A percentile compares a stretch with the other conserved stretches of the same genome.
Evolutionary conservation across 2,329 filamentous ascomycete species (phyloP).

Genomic region (Diplodia sapinea): DNA sequence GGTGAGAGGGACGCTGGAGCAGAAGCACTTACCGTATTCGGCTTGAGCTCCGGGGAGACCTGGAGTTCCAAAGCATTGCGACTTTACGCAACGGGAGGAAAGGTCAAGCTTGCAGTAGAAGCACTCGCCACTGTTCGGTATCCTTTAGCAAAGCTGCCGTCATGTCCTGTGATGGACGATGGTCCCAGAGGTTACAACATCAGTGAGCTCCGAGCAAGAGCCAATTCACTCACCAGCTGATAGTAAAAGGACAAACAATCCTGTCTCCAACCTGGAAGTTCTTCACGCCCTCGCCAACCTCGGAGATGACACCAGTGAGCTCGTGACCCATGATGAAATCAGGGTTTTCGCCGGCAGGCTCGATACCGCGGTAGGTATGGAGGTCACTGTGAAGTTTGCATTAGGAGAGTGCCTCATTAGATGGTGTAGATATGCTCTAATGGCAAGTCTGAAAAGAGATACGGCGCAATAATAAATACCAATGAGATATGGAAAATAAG

Average conservation of each 20-base stretch:
- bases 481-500: background rate
- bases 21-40: slow-evolving; percentile 62
- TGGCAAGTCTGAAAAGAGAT: background rate
- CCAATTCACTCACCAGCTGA: slow-evolving; percentile 19
- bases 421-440: background rate
- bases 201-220: background rate
- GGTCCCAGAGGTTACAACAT: background rate
- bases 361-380: slow-evolving; percentile 83
- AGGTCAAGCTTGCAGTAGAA: slow-evolving; percentile 83
- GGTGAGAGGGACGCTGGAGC: background rate
- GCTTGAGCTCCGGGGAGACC: slow-evolving; percentile 79
- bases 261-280: slow-evolving; percentile 75
- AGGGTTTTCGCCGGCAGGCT: slow-evolving; percentile 61
- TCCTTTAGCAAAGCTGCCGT: slow-evolving; percentile 22
- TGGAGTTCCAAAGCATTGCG: slow-evolving; percentile 72
- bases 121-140: slow-evolving; percentile 61
- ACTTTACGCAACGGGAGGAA: slow-evolving; percentile 77
- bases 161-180: background rate
- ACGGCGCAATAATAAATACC: background rate
- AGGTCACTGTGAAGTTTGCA: slow-evolving; percentile 60
- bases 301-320: slow-evolving; percentile 77
- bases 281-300: slow-evolving; percentile 70
- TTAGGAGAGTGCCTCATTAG: background rate
- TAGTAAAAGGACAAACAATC: slow-evolving; percentile 82
- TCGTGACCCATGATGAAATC: slow-evolving; percentile 80